phyloP scores from a whole-genome alignment of 768 basidiomycete species.

The Hydnomerulius pinastri region DNA sequence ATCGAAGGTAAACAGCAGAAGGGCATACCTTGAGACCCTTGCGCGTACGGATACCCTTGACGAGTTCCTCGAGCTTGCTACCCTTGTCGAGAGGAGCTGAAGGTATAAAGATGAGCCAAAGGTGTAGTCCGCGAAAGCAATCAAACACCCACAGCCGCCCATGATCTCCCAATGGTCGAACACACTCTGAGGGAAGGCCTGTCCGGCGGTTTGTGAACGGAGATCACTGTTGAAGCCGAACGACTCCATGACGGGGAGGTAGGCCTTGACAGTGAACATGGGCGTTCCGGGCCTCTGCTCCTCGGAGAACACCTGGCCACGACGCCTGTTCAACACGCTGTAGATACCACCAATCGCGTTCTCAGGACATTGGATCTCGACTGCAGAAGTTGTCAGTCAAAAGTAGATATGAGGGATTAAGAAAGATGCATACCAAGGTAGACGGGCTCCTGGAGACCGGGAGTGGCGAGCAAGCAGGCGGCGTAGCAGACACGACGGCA shows the following conservation, averaged over 20 bases:
- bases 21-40: slow-evolving; percentile 88
- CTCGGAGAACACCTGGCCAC: slow-evolving; percentile 98
- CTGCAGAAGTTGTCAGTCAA: slow-evolving; percentile 39
- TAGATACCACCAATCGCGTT: slow-evolving; percentile 98
- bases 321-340: slow-evolving; percentile 89
- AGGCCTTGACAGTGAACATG: slow-evolving; percentile 99
- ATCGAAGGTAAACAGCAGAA: neutral
- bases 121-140: neutral
- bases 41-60: slow-evolving; percentile 78
- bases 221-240: slow-evolving; percentile 99
- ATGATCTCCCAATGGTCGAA: slow-evolving; percentile 93
- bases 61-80: slow-evolving; percentile 86
- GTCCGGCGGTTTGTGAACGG: slow-evolving; percentile 88
- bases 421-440: slow-evolving; percentile 68
- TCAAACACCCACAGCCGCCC: slow-evolving; percentile 65
- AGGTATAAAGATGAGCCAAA: slow-evolving; percentile 9
- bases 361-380: slow-evolving; percentile 98
- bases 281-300: slow-evolving; percentile 97
- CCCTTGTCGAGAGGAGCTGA: slow-evolving; percentile 85
- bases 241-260: slow-evolving; percentile 87
- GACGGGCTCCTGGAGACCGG: slow-evolving; percentile 93
- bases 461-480: slow-evolving; percentile 88
- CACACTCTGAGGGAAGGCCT: slow-evolving; percentile 97
- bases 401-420: neutral
- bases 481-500: slow-evolving; percentile 97